Evolutionary conservation across 1,284 basidiomycete genomes (phyloP), one percentile per base, ranked within the genome.

Genomic region (Apiotrichum laibachii): DNA sequence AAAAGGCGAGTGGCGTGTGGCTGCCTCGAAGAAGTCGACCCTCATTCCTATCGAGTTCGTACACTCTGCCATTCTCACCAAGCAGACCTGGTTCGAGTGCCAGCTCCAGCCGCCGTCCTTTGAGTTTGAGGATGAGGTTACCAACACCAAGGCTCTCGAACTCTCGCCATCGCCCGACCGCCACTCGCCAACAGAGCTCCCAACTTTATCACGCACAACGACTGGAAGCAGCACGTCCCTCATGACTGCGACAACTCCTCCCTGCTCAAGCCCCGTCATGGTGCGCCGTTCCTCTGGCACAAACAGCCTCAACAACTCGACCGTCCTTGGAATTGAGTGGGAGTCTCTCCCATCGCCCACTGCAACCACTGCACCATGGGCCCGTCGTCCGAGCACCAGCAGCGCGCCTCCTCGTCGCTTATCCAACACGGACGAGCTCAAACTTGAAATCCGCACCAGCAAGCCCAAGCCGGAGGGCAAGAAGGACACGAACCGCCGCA

Each of bases 1-100:
- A 22, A 67, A 68, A 59, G 71, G 71, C 21, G 52, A 61, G 50
- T 72, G 71, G 71, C 51, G 37, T 2, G 62, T 72, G 47, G 39
- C 43, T 2, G 11, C n/a, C 4, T 35, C 54, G 9, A 65, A 65
- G 46, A 66, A 66, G 51, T 49, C 49, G 49, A 57, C 61, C 4
- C 45, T 68, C 4, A 57, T 61, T 13, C 62, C 62, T 5, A 59
- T 69, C 31, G 46, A 60, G 31, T 71, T 69, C 55, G 40, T 54
- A 2, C 68, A 67, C 57, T 48, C 65, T 1, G 65, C 62, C 6
- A 26, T 62, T 9, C 51, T 60, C 6, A 65, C 62, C 4, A 22
- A 53, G 42, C 50, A 49, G 2, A 60, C 55, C 11, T 71, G 67
- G 66, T 18, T 49, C 12, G 56, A 55, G 47, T 68, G 65, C 49